These are phyloP conservation scores for Ceratobasidium sp. DNA, from an alignment of 1,284 basidiomycete species.

Conservation along the genomic window DNA sequence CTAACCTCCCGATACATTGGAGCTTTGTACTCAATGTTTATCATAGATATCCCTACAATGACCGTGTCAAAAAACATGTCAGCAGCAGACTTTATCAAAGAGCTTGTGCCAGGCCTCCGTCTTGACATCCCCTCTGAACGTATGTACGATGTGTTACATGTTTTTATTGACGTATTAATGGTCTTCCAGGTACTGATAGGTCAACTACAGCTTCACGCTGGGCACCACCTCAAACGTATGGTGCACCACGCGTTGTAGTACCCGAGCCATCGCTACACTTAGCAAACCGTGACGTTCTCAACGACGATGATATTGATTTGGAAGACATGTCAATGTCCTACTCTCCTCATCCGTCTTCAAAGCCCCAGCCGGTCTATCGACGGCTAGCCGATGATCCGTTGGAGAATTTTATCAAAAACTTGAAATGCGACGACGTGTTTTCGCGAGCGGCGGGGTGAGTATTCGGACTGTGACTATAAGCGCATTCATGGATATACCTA, in stretches of 20 bases:
- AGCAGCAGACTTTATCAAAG: slow-evolving; percentile 1
- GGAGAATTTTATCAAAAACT: slow-evolving; percentile 25
- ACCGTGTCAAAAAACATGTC: slow-evolving; percentile 1
- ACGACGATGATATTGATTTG: slow-evolving; percentile 32
- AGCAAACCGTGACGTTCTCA: background rate
- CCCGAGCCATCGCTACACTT: background rate
- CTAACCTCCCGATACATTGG: background rate
- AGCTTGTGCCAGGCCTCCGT: slow-evolving; percentile 13
- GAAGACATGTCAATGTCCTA: slow-evolving; percentile 19
- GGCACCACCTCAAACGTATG: background rate
- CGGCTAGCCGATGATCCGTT: slow-evolving; percentile 24
- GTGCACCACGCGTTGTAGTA: slow-evolving; percentile 8
- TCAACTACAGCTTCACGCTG: slow-evolving; percentile 17
- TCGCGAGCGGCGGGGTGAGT: slow-evolving; percentile 21
- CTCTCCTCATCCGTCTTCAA: background rate
- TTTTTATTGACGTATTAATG: background rate
- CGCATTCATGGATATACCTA: background rate
- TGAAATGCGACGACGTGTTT: slow-evolving; percentile 19
- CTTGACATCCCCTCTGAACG: background rate
- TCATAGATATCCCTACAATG: slow-evolving; percentile 13
- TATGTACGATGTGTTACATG: background rate
- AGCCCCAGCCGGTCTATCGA: background rate
- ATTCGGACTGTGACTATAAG: background rate
- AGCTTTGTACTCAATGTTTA: background rate
- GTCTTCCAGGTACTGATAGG: background rate